phyloP scores from a whole-genome alignment of 257 asterid species.

The Plantago ovata region DNA sequence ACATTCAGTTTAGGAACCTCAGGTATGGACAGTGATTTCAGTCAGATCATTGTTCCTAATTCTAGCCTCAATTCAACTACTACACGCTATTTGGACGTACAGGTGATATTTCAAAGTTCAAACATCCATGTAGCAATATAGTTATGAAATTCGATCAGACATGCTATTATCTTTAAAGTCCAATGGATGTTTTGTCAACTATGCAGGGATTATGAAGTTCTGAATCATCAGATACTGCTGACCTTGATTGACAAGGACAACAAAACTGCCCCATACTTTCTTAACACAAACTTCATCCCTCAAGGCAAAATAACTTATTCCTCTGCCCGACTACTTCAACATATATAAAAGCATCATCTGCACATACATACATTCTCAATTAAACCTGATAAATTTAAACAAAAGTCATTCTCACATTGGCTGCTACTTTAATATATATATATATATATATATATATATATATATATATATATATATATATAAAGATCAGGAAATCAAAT shows the following conservation, averaged over 20 bases:
- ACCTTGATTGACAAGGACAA: slow-evolving; percentile 47
- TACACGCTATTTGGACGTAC: slow-evolving; percentile 55
- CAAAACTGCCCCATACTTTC: too few relatives aligned
- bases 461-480: too few relatives aligned
- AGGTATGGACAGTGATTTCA: slow-evolving; percentile 31
- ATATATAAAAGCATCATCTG: too few relatives aligned
- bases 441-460: too few relatives aligned
- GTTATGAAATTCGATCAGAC: neutral
- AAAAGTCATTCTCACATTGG: too few relatives aligned
- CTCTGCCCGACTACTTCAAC: too few relatives aligned
- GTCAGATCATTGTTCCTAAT: slow-evolving; percentile 33
- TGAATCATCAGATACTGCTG: slow-evolving; percentile 53
- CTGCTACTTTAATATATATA: too few relatives aligned
- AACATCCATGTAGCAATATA: neutral
- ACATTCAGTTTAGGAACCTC: slow-evolving; percentile 23
- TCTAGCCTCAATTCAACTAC: slow-evolving; percentile 35
- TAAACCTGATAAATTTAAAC: too few relatives aligned
- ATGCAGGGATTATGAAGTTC: slow-evolving; percentile 60
- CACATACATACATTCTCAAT: too few relatives aligned
- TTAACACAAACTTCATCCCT: too few relatives aligned
- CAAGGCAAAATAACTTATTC: too few relatives aligned
- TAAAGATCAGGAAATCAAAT: too few relatives aligned
- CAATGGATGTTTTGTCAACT: neutral
- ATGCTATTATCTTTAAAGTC: neutral
- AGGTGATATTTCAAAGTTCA: slow-evolving; percentile 36